Evolutionary conservation across 768 basidiomycete species (phyloP).

Genomic region (Auriscalpium vulgare): DNA sequence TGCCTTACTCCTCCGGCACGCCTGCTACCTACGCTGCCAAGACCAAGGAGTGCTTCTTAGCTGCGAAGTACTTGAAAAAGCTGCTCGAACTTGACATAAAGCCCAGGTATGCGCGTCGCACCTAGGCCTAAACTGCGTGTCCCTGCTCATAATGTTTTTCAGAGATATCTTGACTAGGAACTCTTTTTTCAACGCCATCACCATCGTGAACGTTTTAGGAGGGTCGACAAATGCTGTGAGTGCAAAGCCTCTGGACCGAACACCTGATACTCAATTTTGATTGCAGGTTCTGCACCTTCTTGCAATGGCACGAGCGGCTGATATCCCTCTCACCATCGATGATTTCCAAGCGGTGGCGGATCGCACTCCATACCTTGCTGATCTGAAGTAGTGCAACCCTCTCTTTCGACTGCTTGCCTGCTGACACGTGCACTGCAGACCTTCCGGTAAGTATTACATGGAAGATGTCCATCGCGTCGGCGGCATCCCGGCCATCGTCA

Average conservation of each 20-base stretch:
- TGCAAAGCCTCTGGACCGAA: neutral
- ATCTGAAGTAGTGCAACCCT: slow-evolving; percentile 50
- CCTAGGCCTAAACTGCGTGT: neutral
- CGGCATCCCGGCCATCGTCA: slow-evolving; percentile 77
- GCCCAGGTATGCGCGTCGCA: slow-evolving; percentile 41
- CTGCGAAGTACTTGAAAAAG: slow-evolving; percentile 67
- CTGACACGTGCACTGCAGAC: slow-evolving; percentile 32
- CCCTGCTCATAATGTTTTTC: neutral
- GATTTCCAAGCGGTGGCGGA: slow-evolving; percentile 81
- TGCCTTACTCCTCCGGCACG: slow-evolving; percentile 75
- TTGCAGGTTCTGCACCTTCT: slow-evolving; percentile 71
- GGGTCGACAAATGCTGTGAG: slow-evolving; percentile 81
- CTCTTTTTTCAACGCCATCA: slow-evolving; percentile 79
- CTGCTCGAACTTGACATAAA: slow-evolving; percentile 75
- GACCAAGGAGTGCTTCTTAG: slow-evolving; percentile 72
- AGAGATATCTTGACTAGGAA: slow-evolving; percentile 61
- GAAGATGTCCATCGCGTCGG: slow-evolving; percentile 83
- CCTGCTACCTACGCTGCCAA: slow-evolving; percentile 78
- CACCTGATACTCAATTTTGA: neutral
- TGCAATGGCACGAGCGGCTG: slow-evolving; percentile 79
- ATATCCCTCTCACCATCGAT: slow-evolving; percentile 67
- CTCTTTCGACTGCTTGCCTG: neutral
- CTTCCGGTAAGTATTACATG: slow-evolving; percentile 85
- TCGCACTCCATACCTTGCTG: slow-evolving; percentile 78
- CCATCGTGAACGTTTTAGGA: slow-evolving; percentile 70